These are phyloP conservation scores for Fusarium tanahbumbuense DNA, from an alignment of 2,329 filamentous ascomycete genomes.

Conservation along the genomic window DNA sequence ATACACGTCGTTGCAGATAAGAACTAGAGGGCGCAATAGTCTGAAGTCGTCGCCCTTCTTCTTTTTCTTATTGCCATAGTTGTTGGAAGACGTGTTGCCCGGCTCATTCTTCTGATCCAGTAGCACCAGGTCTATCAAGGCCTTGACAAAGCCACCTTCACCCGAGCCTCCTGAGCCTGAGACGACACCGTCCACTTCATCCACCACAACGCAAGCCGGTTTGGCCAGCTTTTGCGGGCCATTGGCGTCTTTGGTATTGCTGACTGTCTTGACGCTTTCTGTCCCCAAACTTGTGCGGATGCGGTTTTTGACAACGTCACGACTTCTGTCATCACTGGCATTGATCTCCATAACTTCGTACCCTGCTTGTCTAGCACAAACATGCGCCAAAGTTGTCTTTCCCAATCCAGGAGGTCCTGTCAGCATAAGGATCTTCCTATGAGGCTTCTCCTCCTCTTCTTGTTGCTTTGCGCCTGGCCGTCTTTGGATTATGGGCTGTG, in stretches of 20 bases:
- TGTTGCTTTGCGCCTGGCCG: constrained; percentile 57
- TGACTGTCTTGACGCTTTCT: constrained; percentile 86
- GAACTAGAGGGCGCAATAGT: constrained; percentile 85
- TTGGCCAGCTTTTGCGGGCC: constrained; percentile 76
- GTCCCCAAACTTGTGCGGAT: constrained; percentile 94
- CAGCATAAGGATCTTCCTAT: constrained; percentile 88
- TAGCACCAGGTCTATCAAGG: constrained; percentile 88
- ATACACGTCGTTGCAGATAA: constrained; percentile 98
- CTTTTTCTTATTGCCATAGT: constrained; percentile 57
- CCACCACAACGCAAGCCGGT: constrained; percentile 92
- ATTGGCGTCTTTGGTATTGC: constrained; percentile 68
- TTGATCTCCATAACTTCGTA: constrained; percentile 99
- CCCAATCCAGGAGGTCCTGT: constrained; percentile 93
- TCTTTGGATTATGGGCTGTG: constrained; percentile 60
- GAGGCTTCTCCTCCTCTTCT: constrained; percentile 76
- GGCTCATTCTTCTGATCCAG: constrained; percentile 82
- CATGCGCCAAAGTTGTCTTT: constrained; percentile 96
- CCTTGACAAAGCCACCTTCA: constrained; percentile 95
- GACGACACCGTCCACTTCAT: constrained; percentile 96
- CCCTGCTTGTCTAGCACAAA: constrained; percentile 93
- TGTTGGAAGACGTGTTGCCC: constrained; percentile 43
- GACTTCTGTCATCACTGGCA: constrained; percentile 93
- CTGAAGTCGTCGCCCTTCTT: constrained; percentile 89
- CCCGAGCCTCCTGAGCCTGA: constrained; percentile 79
- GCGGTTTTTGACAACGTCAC: constrained; percentile 87